Evolutionary conservation across 306 rosid species (phyloP).

Genomic region (Erythrophleum fordii): DNA sequence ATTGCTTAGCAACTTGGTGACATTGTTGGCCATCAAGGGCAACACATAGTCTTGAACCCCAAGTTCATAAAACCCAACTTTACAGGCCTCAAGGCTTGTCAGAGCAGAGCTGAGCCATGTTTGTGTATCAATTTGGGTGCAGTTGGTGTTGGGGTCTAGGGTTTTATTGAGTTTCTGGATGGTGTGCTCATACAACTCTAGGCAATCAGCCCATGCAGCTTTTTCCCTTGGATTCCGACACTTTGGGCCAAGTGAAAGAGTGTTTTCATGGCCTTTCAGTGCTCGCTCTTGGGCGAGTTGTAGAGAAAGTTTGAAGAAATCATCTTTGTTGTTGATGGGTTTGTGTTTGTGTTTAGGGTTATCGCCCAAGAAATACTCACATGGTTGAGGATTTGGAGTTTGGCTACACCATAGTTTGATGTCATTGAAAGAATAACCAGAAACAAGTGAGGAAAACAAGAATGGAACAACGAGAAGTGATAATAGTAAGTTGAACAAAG

Average conservation of each 20-base stretch:
- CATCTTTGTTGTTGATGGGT: slow-evolving; percentile 46
- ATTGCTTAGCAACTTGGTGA: slow-evolving; percentile 64
- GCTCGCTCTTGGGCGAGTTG: slow-evolving; percentile 56
- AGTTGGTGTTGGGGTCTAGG: slow-evolving; percentile 38
- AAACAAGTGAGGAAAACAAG: background rate
- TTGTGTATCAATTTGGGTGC: slow-evolving; percentile 55
- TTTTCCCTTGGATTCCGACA: slow-evolving; percentile 45
- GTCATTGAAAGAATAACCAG: slow-evolving; percentile 38
- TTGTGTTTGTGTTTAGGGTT: background rate
- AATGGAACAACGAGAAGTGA: background rate
- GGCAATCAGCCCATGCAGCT: slow-evolving; percentile 73
- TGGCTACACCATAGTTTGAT: slow-evolving; percentile 60
- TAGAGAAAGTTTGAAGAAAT: slow-evolving; percentile 52
- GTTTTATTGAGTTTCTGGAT: slow-evolving; percentile 56
- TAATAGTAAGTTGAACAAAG: background rate
- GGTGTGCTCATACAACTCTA: slow-evolving; percentile 61
- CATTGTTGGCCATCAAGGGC: slow-evolving; percentile 65
- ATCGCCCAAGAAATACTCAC: slow-evolving; percentile 51
- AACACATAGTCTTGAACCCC: slow-evolving; percentile 50
- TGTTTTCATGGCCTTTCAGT: slow-evolving; percentile 38
- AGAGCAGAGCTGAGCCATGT: slow-evolving; percentile 78
- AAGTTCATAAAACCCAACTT: slow-evolving; percentile 56
- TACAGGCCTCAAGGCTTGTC: slow-evolving; percentile 70
- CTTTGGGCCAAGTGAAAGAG: slow-evolving; percentile 45
- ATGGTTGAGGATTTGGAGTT: slow-evolving; percentile 68